Evolutionary conservation across 1,284 basidiomycete species (phyloP), one percentile per base, ranked within the genome.

Genomic region (Malassezia obtusa): DNA sequence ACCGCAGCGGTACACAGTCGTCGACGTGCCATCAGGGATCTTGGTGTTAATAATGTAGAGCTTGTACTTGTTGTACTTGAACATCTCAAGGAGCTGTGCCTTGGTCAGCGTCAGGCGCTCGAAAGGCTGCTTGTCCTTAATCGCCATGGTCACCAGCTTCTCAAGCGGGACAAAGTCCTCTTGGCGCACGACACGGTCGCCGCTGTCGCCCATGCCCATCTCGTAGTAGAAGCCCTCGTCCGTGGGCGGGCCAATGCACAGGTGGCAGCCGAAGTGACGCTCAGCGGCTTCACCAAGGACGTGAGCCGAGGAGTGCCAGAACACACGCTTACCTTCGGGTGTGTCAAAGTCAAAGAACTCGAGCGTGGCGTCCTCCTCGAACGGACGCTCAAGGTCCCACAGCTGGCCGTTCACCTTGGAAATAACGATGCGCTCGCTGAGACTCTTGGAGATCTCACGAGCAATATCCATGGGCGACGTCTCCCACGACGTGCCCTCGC

Each of bases 201-300:
- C 62, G 37, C 68, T 71, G 33, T 67, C 63, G 39, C 71, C 71
- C 71, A 73, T 73, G 32, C 64, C 71, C 94, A 99, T 98, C 76
- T 99, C 94, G 75, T 99, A 98, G 81, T 94, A 99, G 81, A 99
- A 99, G 14, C 94, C 94, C 26, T 98, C 92, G 38, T 95, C 90
- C 3, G 89, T 91, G 19, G 94, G 94, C 19, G 94, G 94, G 14
- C 94, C 94, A 64, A 96, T 84, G 73, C 92, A 95, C 17, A 99
- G 80, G 77, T 95, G 90, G 76, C 91, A 95, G 38, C 92, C 92
- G 75, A 96, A 95, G 76, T 94, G 89, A 57, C 87, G 82, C 76
- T 99, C 94, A 39, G 89, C 84, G 40, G 94, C 87, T 77, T 99
- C 94, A 48, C 94, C 94, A n/a, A 99, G 81, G 51, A 98, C 90